Evolutionary conservation across 169 alveolate species (phyloP).

Genomic region (Cryptosporidium tyzzeri): DNA sequence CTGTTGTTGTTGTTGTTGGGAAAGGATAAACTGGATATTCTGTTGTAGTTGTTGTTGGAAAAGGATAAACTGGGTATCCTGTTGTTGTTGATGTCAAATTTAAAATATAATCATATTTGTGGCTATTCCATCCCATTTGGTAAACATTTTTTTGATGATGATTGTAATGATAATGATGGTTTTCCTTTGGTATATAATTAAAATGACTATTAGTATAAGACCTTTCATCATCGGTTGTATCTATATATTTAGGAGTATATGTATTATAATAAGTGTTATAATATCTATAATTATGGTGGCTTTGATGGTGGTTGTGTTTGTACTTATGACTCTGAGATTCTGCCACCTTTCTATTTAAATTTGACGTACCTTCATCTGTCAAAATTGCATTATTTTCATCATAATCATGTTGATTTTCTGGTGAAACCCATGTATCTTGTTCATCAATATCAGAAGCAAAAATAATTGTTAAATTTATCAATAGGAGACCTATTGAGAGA

Average conservation of each 20-base stretch:
- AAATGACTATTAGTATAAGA: conserved; percentile 4
- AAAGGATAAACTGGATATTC: neutral
- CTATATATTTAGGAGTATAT: conserved; percentile 42
- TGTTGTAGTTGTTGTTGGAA: neutral
- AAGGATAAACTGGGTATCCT: neutral
- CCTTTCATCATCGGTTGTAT: conserved; percentile 54
- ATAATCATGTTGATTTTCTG: conserved; percentile 16
- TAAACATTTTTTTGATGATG: conserved; percentile 50
- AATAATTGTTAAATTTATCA: conserved; percentile 17
- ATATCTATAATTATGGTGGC: conserved; percentile 26
- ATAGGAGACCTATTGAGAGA: conserved; percentile 13
- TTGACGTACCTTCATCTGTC: conserved; percentile 70
- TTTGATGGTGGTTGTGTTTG: conserved; percentile 41
- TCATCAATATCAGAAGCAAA: conserved; percentile 21
- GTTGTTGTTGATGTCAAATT: conserved; percentile 25
- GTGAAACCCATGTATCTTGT: conserved; percentile 47
- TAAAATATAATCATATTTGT: conserved; percentile 36
- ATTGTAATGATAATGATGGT: conserved; percentile 44
- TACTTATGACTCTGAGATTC: conserved; percentile 30
- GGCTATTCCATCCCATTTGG: conserved; percentile 53
- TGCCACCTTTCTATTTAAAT: conserved; percentile 42
- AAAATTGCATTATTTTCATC: neutral
- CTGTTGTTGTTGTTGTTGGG: neutral
- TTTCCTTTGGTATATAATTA: neutral
- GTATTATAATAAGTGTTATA: conserved; percentile 17